Evolutionary conservation across 306 rosid genomes (phyloP).

Genomic region (Castanea sativa): DNA sequence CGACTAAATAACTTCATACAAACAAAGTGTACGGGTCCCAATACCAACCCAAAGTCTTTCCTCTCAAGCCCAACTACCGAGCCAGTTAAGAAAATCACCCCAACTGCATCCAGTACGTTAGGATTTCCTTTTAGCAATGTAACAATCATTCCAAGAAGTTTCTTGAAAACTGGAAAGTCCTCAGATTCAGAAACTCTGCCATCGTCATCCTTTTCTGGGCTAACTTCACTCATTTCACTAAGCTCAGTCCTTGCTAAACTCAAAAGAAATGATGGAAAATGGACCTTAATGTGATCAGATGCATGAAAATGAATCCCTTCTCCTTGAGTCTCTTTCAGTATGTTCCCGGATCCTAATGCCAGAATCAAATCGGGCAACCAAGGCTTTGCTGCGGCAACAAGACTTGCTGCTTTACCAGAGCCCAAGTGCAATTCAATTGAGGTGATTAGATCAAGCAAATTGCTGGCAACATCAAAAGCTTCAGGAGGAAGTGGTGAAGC

Average conservation of each 20-base stretch:
- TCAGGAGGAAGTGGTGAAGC: constrained; percentile 33
- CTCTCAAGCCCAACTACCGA: constrained; percentile 56
- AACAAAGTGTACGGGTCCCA: constrained; percentile 70
- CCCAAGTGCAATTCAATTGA: constrained; percentile 58
- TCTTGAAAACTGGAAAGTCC: constrained; percentile 49
- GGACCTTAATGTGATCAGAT: constrained; percentile 40
- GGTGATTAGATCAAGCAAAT: constrained; percentile 64
- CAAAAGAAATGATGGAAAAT: constrained; percentile 62
- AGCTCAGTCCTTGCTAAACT: constrained; percentile 58
- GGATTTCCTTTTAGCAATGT: constrained; percentile 48
- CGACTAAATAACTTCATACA: constrained; percentile 49
- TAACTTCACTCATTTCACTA: constrained; percentile 27
- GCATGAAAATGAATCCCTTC: constrained; percentile 23
- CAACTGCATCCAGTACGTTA: constrained; percentile 54
- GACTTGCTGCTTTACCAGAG: constrained; percentile 52
- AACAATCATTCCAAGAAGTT: constrained; percentile 47
- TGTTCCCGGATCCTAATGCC: constrained; percentile 58
- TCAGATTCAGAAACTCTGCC: constrained; percentile 23
- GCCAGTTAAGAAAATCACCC: constrained; percentile 56
- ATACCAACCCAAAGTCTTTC: constrained; percentile 50
- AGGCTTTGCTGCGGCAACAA: constrained; percentile 63
- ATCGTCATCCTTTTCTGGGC: constrained; percentile 39
- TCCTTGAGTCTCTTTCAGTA: constrained; percentile 32
- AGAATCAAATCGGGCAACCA: constrained; percentile 90
- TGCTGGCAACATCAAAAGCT: constrained; percentile 58